Percentiles rank a stretch among this genome's conserved stretches.
These are phyloP conservation scores for Gossypium longicalyx DNA, from an alignment of 345 rosid species.

Conservation along the genomic window DNA sequence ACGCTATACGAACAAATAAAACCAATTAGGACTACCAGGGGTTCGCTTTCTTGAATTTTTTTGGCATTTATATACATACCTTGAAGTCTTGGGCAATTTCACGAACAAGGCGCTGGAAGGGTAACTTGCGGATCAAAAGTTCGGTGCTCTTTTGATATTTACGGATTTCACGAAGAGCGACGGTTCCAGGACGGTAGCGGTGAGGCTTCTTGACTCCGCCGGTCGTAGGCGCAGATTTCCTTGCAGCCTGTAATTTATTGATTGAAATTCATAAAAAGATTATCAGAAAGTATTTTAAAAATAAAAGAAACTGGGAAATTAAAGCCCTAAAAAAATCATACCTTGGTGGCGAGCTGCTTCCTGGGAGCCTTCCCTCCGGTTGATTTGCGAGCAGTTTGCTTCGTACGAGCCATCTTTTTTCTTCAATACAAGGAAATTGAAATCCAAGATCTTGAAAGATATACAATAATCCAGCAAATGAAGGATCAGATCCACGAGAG, in stretches of 20 bases:
- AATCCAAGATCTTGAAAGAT: background rate
- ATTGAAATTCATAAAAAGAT: background rate
- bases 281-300: too few relatives aligned
- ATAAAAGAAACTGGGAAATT: background rate
- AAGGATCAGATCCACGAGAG: background rate
- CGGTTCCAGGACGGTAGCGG: slow-evolving; percentile 69
- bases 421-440: background rate
- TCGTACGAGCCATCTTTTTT: slow-evolving; percentile 17
- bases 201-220: slow-evolving; percentile 80
- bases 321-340: background rate
- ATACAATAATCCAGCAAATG: background rate
- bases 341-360: slow-evolving; percentile 70
- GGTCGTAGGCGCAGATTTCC: slow-evolving; percentile 63
- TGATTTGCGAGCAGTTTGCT: slow-evolving; percentile 52
- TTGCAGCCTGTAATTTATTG: slow-evolving; percentile 43
- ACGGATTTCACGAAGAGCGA: slow-evolving; percentile 66
- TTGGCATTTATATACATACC: background rate
- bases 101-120: slow-evolving; percentile 68
- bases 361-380: slow-evolving; percentile 69
- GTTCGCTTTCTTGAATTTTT: background rate
- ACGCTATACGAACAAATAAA: background rate
- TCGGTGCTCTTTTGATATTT: slow-evolving; percentile 69
- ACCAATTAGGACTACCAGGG: background rate
- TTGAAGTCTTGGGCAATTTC: slow-evolving; percentile 74
- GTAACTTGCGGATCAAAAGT: slow-evolving; percentile 66